Percentiles rank a stretch among this genome's conserved stretches.
phyloP scores from a whole-genome alignment of 768 basidiomycete genomes.

The Leucosporidium creatinivorum region DNA sequence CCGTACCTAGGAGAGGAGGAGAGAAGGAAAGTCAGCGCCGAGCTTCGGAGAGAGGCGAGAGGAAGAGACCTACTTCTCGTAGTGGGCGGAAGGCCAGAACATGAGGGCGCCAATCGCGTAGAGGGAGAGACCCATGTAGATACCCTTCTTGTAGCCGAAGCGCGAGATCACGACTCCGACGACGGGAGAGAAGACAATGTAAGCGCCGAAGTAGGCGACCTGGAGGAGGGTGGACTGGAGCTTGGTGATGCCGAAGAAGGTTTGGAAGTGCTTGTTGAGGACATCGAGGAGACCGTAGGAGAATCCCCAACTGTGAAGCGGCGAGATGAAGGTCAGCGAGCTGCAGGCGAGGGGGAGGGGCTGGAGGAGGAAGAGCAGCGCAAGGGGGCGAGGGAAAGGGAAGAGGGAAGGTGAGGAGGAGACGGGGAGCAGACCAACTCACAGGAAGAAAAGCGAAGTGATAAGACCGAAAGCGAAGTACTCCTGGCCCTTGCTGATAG shows the following conservation, averaged over 20 bases:
- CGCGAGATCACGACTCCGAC: conserved; percentile 45
- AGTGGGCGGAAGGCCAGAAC: conserved; percentile 71
- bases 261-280: conserved; percentile 59
- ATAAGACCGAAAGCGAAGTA: conserved; percentile 59
- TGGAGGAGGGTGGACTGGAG: conserved; percentile 68
- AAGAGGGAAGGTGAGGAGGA: too few relatives aligned
- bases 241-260: conserved; percentile 59
- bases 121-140: conserved; percentile 55
- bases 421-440: conserved; percentile 12
- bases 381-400: too few relatives aligned
- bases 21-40: conserved; percentile 4
- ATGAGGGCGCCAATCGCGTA: conserved; percentile 60
- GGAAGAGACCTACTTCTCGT: conserved; percentile 39
- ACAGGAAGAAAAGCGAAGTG: conserved; percentile 61
- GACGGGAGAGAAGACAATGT: conserved; percentile 41
- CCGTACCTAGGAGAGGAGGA: not conserved
- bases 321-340: conserved; percentile 6
- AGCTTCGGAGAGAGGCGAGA: too few relatives aligned
- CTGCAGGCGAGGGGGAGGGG: not conserved
- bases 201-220: conserved; percentile 50
- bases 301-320: conserved; percentile 17
- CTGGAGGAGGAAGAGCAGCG: not conserved
- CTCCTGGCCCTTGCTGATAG: conserved; percentile 42
- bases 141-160: conserved; percentile 65
- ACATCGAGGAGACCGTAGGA: conserved; percentile 36